Percentiles rank a stretch among this genome's conserved stretches.
Evolutionary conservation across 345 rosid species (phyloP).

Genomic region (Salix viminalis): DNA sequence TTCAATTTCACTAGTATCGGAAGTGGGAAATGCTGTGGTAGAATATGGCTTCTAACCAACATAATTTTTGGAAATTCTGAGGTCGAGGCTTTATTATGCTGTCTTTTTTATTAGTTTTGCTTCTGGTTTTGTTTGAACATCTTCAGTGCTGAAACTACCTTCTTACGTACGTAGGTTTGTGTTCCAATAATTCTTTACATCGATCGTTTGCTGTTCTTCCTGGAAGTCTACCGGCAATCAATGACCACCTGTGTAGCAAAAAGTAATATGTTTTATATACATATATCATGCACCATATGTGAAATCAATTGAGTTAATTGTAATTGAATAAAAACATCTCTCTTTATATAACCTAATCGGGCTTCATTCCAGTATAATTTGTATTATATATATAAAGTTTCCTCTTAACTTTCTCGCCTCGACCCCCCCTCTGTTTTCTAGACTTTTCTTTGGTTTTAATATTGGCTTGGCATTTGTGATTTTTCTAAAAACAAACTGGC

Average conservation of each 20-base stretch:
- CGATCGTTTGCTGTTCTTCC: slow-evolving; percentile 46
- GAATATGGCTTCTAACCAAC: background rate
- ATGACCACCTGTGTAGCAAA: slow-evolving; percentile 30
- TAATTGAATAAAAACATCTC: too few species aligned
- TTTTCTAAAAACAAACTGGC: too few species aligned
- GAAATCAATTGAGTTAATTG: too few species aligned
- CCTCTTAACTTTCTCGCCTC: too few species aligned
- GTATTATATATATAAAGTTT: too few species aligned
- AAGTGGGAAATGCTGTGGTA: background rate
- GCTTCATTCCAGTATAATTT: too few species aligned
- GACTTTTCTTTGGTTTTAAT: too few species aligned
- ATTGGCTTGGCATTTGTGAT: too few species aligned
- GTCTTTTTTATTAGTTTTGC: background rate
- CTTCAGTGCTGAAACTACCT: background rate
- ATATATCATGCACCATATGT: too few species aligned
- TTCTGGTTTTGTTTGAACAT: background rate
- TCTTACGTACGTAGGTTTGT: slow-evolving; percentile 8
- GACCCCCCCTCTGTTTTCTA: too few species aligned
- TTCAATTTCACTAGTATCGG: background rate
- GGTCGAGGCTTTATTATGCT: slow-evolving; percentile 26
- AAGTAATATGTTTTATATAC: too few species aligned
- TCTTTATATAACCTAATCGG: too few species aligned
- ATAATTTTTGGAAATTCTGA: slow-evolving; percentile 11
- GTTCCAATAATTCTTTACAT: slow-evolving; percentile 36
- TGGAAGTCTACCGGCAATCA: slow-evolving; percentile 46